Conservation (phyloP, 2,329 filamentous ascomycete genomes). For the Trichoderma atroviride region DNA sequence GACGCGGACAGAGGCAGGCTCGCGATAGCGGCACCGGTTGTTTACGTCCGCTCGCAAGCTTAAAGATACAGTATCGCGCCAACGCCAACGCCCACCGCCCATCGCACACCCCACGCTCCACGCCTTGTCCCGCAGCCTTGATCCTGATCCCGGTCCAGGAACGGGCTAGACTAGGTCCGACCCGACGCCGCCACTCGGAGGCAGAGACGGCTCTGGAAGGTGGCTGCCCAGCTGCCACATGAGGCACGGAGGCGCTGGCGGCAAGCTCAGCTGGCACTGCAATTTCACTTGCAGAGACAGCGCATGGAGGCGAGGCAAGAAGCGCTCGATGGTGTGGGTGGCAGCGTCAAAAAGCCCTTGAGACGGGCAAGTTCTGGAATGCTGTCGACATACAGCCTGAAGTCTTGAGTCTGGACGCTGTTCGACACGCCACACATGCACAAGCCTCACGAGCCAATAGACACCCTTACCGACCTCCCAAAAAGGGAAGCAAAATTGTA, state of each 20-base stretch:
- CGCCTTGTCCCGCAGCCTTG: not conserved
- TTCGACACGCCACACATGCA: not conserved
- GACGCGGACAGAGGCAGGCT: slow-evolving; percentile 2
- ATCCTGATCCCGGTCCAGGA: not conserved
- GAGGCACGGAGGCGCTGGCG: not conserved
- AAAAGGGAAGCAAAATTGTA: not conserved
- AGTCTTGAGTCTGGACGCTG: not conserved
- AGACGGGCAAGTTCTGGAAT: not conserved
- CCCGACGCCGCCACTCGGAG: slow-evolving; percentile 18
- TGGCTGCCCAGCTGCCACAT: not conserved
- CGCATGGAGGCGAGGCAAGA: not conserved
- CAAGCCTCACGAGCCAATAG: slow-evolving; percentile 7
- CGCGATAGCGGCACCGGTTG: not conserved
- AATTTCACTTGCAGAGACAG: not conserved
- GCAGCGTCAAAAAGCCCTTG: slow-evolving; percentile 10
- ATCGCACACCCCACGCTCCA: not conserved
- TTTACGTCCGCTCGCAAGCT: not conserved
- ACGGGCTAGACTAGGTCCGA: not conserved
- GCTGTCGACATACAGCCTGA: not conserved
- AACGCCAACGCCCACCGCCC: too few species aligned
- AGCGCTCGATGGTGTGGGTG: not conserved
- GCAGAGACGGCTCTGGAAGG: slow-evolving; percentile 23
- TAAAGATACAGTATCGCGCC: slow-evolving; percentile 3
- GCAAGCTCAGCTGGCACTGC: slow-evolving; percentile 1
- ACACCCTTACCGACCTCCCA: slow-evolving; percentile 13